Evolutionary conservation across 805 yeast genomes (phyloP).

Genomic region (Cyberlindnera mycetangii): DNA sequence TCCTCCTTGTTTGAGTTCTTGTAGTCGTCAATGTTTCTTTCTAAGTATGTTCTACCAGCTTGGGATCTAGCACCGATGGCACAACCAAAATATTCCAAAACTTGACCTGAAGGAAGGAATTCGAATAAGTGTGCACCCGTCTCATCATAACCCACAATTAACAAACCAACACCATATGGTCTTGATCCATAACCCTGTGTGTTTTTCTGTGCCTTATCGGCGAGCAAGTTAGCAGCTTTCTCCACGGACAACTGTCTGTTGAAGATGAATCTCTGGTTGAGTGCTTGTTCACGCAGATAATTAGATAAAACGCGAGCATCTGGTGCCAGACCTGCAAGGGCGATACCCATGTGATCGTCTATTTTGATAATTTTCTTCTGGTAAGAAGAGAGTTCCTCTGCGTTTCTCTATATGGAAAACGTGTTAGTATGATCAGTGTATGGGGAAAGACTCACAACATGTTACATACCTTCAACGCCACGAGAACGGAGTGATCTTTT

Average conservation of each 20-base stretch:
- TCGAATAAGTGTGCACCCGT: conserved; percentile 93
- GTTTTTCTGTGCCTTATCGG: conserved; percentile 95
- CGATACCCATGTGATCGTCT: conserved; percentile 92
- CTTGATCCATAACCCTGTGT: conserved; percentile 95
- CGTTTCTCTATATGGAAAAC: conserved; percentile 56
- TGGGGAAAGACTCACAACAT: background rate
- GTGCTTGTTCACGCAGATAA: conserved; percentile 85
- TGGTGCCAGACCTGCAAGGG: conserved; percentile 96
- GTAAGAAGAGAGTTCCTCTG: conserved; percentile 95
- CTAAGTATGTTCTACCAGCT: conserved; percentile 95
- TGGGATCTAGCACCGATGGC: conserved; percentile 99
- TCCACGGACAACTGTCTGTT: conserved; percentile 82
- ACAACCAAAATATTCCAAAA: conserved; percentile 85
- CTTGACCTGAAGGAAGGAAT: conserved; percentile 95
- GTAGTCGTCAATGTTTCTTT: conserved; percentile 74
- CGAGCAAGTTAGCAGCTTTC: conserved; percentile 80
- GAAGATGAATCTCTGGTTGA: conserved; percentile 80
- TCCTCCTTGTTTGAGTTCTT: conserved; percentile 61
- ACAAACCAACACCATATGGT: conserved; percentile 96
- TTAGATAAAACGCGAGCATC: conserved; percentile 94
- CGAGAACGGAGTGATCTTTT: conserved; percentile 82
- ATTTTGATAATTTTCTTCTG: conserved; percentile 91
- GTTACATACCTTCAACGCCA: conserved; percentile 63
- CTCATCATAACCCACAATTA: conserved; percentile 88
- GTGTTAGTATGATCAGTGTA: conserved; percentile 11